These are phyloP conservation scores for Epichloe uncinata DNA, from an alignment of 2,329 filamentous ascomycete genomes.

Conservation along the genomic window DNA sequence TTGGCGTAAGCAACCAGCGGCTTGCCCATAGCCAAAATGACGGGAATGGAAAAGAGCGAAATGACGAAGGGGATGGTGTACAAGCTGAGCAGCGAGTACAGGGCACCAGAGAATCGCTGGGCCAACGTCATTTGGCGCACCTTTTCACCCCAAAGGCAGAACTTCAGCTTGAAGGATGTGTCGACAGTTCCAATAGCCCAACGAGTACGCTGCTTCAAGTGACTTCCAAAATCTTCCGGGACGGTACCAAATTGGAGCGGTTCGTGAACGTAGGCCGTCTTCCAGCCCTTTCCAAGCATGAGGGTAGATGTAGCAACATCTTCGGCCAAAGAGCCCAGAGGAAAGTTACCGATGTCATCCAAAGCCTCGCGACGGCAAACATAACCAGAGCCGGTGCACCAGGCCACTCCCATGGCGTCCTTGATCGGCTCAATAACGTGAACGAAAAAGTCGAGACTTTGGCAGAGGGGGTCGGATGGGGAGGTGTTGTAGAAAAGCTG, in stretches of 20 bases:
- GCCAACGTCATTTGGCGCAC: slow-evolving; percentile 40
- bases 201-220: slow-evolving; percentile 43
- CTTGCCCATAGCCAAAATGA: slow-evolving; percentile 43
- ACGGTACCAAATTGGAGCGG: slow-evolving; percentile 46
- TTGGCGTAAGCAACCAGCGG: slow-evolving; percentile 42
- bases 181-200: slow-evolving; percentile 45
- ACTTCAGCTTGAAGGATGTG: slow-evolving; percentile 45
- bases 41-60: slow-evolving; percentile 43
- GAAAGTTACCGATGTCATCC: slow-evolving; percentile 48
- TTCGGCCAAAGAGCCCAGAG: slow-evolving; percentile 44
- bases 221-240: slow-evolving; percentile 41
- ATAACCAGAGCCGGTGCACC: slow-evolving; percentile 52
- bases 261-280: slow-evolving; percentile 46
- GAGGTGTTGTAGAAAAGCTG: slow-evolving; percentile 53
- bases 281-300: slow-evolving; percentile 48
- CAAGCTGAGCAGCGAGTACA: slow-evolving; percentile 41
- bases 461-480: slow-evolving; percentile 39
- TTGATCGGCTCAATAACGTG: slow-evolving; percentile 38
- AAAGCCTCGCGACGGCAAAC: slow-evolving; percentile 43
- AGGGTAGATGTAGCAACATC: slow-evolving; percentile 46
- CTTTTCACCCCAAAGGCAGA: slow-evolving; percentile 41
- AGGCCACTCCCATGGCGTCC: slow-evolving; percentile 39
- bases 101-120: slow-evolving; percentile 45
- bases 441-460: slow-evolving; percentile 45
- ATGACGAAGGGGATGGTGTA: slow-evolving; percentile 42